Percentiles rank a stretch among this genome's conserved stretches.
Evolutionary conservation across 1,139 yeast species (phyloP).

Genomic region (Suhomyces taliae): DNA sequence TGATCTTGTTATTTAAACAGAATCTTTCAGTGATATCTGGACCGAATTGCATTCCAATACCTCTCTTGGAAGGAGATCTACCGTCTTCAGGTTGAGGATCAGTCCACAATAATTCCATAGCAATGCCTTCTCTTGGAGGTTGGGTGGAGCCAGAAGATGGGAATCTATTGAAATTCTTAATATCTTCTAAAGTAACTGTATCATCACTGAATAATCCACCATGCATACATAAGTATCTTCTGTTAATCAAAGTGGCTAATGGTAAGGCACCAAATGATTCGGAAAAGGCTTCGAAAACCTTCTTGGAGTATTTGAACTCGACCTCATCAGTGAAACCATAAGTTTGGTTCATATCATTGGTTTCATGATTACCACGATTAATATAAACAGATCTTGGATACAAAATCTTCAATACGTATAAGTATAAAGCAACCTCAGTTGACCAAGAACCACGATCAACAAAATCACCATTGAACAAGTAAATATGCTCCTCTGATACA

Average conservation of each 20-base stretch:
- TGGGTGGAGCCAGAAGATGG: constrained; percentile 58
- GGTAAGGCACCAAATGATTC: constrained; percentile 89
- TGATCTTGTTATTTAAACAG: constrained; percentile 67
- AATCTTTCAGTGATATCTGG: constrained; percentile 88
- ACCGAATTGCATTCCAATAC: constrained; percentile 94
- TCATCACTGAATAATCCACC: constrained; percentile 92
- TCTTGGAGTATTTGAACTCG: constrained; percentile 81
- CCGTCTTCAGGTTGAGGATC: constrained; percentile 87
- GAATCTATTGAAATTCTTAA: constrained; percentile 69
- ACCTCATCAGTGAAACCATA: constrained; percentile 98
- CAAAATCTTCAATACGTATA: constrained; percentile 74
- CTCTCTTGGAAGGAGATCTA: constrained; percentile 86
- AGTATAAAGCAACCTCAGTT: constrained; percentile 85
- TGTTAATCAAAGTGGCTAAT: constrained; percentile 76
- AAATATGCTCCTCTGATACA: constrained; percentile 67
- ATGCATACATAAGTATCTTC: constrained; percentile 82
- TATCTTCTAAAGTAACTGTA: constrained; percentile 67
- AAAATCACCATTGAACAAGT: constrained; percentile 93
- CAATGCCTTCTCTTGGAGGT: constrained; percentile 88
- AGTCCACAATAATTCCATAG: constrained; percentile 97
- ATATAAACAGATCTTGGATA: constrained; percentile 73
- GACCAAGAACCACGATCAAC: constrained; percentile 99
- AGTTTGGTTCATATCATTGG: constrained; percentile 94
- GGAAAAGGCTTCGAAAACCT: constrained; percentile 80
- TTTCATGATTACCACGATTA: constrained; percentile 96